Conservation (phyloP, 306 rosid species). For the Cajanus cajan region DNA sequence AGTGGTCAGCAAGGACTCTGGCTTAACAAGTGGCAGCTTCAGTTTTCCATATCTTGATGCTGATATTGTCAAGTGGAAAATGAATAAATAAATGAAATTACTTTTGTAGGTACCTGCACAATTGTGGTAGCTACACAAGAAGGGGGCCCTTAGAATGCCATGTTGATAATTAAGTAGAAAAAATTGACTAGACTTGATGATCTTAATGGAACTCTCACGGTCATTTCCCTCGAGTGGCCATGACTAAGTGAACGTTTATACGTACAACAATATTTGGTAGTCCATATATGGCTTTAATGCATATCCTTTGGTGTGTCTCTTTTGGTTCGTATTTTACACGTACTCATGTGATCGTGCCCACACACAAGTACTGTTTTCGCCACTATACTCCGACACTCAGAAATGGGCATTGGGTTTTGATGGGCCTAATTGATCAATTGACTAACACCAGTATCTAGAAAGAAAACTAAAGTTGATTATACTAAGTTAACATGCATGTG, state of each 20-base stretch:
- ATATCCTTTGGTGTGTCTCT: conserved; percentile 24
- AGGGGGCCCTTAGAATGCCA: conserved; percentile 21
- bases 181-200: conserved; percentile 35
- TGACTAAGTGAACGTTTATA: conserved; percentile 27
- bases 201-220: conserved; percentile 46
- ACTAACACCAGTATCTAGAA: conserved; percentile 41
- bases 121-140: conserved; percentile 21
- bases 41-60: conserved; percentile 23
- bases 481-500: conserved; percentile 36
- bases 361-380: conserved; percentile 18
- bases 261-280: conserved; percentile 18
- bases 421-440: conserved; percentile 45
- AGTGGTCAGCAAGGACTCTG: conserved; percentile 30
- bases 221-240: conserved; percentile 28
- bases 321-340: conserved; percentile 26
- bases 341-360: conserved; percentile 34
- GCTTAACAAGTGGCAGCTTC: conserved; percentile 5
- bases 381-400: conserved; percentile 37
- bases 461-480: conserved; percentile 33
- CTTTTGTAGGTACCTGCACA: conserved; percentile 1
- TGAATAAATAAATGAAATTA: neutral
- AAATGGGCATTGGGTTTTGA: conserved; percentile 36
- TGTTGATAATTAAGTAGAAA: conserved; percentile 7
- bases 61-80: conserved; percentile 23
- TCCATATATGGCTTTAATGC: conserved; percentile 23